Evolutionary conservation across 495 filamentous ascomycete genomes (phyloP), one percentile per base, ranked within the genome.

Genomic region (Pseudotulostoma volvatum): DNA sequence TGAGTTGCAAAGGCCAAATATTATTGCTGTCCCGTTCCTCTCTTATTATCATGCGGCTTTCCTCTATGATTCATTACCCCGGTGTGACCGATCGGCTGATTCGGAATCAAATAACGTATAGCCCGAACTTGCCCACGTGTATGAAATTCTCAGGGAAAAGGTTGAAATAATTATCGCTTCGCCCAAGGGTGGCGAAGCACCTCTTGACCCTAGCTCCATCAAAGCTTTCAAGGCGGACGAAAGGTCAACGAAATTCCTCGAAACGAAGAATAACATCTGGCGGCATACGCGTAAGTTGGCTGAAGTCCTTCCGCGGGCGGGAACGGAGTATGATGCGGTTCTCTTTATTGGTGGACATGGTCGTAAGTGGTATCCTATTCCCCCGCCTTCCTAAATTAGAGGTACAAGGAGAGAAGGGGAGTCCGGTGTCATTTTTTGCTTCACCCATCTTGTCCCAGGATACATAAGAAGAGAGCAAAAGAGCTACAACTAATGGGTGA

Each of bases 331-430:
- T 48, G 79, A 73, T 37, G 79, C 74, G 17, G 55, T 85, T 33
- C 82, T 77, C 54, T 82, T 70, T 53, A 77, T 81, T 9, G 81
- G 81, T 45, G 81, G 81, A 17, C 76, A 84, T 56, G 81, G 80
- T n/a, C 79, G 72, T 75, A 57, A 36, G 71, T 60, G 14, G n/a
- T n/a, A n/a, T n/a, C n/a, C n/a, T n/a, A n/a, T n/a, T n/a, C n/a
- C 11, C 35, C 36, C 23, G 30, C 5, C n/a, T 8, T n/a, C 25
- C 14, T 4, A 9, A 1, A 40, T 20, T 33, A n/a, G n/a, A n/a
- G n/a, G n/a, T n/a, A n/a, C n/a, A n/a, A n/a, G n/a, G n/a, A n/a
- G n/a, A n/a, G n/a, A n/a, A n/a, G n/a, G n/a, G n/a, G n/a, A n/a
- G n/a, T n/a, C n/a, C n/a, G n/a, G n/a, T n/a, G n/a, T n/a, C n/a